Evolutionary conservation across 108 stramenopile species (phyloP).

Genomic region (Seminavis robusta): DNA sequence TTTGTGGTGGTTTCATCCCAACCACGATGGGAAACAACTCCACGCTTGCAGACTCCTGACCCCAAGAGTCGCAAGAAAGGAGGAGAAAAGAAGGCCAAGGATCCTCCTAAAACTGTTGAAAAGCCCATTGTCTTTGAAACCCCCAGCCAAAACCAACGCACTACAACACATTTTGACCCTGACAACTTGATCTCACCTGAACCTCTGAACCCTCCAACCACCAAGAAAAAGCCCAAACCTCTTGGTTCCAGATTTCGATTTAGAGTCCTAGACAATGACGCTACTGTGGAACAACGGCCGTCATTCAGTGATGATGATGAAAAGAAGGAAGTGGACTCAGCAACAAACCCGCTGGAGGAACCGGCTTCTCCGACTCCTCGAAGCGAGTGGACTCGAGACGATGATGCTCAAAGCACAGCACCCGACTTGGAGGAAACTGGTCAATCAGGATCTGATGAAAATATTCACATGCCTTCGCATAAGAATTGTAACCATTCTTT

Average conservation of each 20-base stretch:
- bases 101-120: too few species aligned
- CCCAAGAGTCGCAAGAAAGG: too few species aligned
- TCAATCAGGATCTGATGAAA: constrained; percentile 15
- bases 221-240: too few species aligned
- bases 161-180: not conserved
- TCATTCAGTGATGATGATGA: too few species aligned
- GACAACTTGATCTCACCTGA: not conserved
- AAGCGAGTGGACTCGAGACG: constrained; percentile 25
- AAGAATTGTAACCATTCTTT: constrained; percentile 17
- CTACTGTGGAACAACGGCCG: too few species aligned
- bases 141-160: constrained; percentile 1
- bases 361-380: constrained; percentile 21
- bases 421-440: too few species aligned
- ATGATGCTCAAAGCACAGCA: not conserved
- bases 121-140: not conserved
- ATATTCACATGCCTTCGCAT: constrained; percentile 34
- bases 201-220: not conserved
- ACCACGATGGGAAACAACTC: constrained; percentile 23
- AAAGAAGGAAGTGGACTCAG: too few species aligned
- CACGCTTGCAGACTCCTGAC: too few species aligned
- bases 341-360: not conserved
- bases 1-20: constrained; percentile 81
- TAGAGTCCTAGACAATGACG: too few species aligned
- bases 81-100: too few species aligned
- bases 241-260: too few species aligned